phyloP scores from a whole-genome alignment of 2,329 filamentous ascomycete species.

The Zymoseptoria pseudotritici region DNA sequence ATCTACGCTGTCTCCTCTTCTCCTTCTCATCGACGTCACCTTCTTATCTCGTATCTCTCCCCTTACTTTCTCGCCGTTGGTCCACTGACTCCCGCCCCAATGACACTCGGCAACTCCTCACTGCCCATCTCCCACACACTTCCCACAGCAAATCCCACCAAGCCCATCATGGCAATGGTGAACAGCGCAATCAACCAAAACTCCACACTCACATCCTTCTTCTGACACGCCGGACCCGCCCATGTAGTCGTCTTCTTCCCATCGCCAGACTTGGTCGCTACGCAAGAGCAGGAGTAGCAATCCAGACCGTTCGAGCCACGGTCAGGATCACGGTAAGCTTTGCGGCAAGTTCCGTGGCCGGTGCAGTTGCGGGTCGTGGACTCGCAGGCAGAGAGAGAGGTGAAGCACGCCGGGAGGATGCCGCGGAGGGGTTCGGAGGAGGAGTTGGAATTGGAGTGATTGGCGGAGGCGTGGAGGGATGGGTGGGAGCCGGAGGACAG shows the following conservation, averaged over 20 bases:
- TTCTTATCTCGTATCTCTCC: neutral
- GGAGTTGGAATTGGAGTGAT: conserved; percentile 27
- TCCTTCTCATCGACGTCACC: neutral
- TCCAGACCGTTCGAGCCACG: conserved; percentile 33
- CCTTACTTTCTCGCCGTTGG: conserved; percentile 48
- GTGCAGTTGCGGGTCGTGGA: conserved; percentile 70
- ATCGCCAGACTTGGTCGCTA: conserved; percentile 48
- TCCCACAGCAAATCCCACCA: conserved; percentile 64
- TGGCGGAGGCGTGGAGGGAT: conserved; percentile 25
- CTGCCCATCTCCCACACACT: conserved; percentile 77
- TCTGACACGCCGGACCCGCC: conserved; percentile 82
- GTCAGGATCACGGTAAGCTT: conserved; percentile 52
- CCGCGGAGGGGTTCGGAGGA: conserved; percentile 34
- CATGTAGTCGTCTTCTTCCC: conserved; percentile 61
- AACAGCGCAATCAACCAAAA: conserved; percentile 83
- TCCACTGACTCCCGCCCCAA: conserved; percentile 85
- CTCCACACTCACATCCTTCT: conserved; percentile 78
- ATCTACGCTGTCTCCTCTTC: neutral
- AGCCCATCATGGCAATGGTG: conserved; percentile 59
- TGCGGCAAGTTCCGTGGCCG: conserved; percentile 68
- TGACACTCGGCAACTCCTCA: conserved; percentile 84
- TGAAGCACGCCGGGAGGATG: conserved; percentile 67
- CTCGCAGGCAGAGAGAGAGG: conserved; percentile 59
- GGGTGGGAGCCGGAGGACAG: conserved; percentile 22
- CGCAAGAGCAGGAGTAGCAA: conserved; percentile 78